Conservation (phyloP, 2,329 filamentous ascomycete species). For the Penicillium palitans region DNA sequence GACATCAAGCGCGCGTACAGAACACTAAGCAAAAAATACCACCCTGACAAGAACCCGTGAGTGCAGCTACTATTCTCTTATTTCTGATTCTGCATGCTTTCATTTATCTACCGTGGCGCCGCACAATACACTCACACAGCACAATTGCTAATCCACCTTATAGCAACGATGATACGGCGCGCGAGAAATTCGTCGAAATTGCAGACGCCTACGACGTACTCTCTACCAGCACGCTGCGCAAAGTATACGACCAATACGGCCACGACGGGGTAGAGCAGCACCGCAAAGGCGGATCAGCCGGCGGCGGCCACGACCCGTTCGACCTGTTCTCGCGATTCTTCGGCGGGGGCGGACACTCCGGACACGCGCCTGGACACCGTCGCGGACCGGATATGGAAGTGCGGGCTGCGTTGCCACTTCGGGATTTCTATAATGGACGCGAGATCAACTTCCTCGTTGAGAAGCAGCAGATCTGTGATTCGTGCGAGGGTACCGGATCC, state of each 20-base stretch:
- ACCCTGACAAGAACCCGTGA: slow-evolving; percentile 97
- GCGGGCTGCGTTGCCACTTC: slow-evolving; percentile 72
- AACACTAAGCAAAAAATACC: slow-evolving; percentile 88
- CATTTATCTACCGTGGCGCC: neutral
- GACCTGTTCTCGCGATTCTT: slow-evolving; percentile 97
- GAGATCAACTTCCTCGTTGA: slow-evolving; percentile 86
- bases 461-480: slow-evolving; percentile 91
- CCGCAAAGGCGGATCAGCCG: slow-evolving; percentile 66
- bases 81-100: neutral
- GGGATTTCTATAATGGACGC: slow-evolving; percentile 89
- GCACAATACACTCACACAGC: neutral
- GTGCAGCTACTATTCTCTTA: slow-evolving; percentile 35
- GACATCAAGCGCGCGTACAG: slow-evolving; percentile 95
- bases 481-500: slow-evolving; percentile 82
- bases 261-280: slow-evolving; percentile 87
- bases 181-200: slow-evolving; percentile 89
- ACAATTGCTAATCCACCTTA: neutral
- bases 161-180: slow-evolving; percentile 74
- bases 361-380: slow-evolving; percentile 69
- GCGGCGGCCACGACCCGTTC: slow-evolving; percentile 73
- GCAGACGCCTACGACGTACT: slow-evolving; percentile 95
- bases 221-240: slow-evolving; percentile 73
- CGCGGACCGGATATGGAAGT: slow-evolving; percentile 88
- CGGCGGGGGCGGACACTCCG: slow-evolving; percentile 83
- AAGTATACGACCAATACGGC: slow-evolving; percentile 92